These are phyloP conservation scores for Amyloporia xantha DNA, from an alignment of 768 basidiomycete species.

Conservation along the genomic window DNA sequence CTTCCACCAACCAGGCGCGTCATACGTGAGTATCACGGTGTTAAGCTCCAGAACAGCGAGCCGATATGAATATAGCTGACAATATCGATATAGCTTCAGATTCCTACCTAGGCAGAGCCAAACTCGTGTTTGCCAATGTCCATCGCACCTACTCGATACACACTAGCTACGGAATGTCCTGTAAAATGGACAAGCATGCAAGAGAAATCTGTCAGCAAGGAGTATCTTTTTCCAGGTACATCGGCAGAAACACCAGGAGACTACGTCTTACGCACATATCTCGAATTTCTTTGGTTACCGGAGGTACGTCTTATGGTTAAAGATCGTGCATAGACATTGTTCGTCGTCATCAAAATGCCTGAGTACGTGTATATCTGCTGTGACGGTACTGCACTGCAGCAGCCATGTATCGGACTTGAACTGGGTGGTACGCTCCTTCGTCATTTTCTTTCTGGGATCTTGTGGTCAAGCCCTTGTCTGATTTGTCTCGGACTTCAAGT, in stretches of 20 bases:
- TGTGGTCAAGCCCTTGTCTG: background rate
- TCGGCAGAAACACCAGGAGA: conserved; percentile 42
- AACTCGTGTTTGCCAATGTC: conserved; percentile 2
- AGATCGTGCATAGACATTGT: background rate
- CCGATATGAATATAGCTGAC: background rate
- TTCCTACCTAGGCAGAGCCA: background rate
- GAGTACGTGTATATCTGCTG: background rate
- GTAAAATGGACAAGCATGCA: conserved; percentile 52
- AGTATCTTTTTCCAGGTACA: conserved; percentile 46
- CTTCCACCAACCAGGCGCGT: background rate
- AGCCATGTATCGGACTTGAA: too few relatives aligned
- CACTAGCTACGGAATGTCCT: conserved; percentile 13
- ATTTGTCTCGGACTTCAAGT: conserved; percentile 42
- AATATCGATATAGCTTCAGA: background rate
- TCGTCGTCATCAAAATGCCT: background rate
- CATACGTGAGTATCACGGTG: background rate
- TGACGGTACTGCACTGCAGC: too few relatives aligned
- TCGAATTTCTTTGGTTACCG: conserved; percentile 75
- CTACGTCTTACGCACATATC: conserved; percentile 56
- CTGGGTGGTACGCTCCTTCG: too few relatives aligned
- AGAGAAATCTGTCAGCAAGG: conserved; percentile 48
- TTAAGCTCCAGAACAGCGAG: background rate
- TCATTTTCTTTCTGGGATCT: background rate
- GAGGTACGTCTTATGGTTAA: conserved; percentile 36
- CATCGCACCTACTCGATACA: conserved; percentile 6